phyloP scores from a whole-genome alignment of 2,329 filamentous ascomycete genomes.

The Cercospora berteroae region DNA sequence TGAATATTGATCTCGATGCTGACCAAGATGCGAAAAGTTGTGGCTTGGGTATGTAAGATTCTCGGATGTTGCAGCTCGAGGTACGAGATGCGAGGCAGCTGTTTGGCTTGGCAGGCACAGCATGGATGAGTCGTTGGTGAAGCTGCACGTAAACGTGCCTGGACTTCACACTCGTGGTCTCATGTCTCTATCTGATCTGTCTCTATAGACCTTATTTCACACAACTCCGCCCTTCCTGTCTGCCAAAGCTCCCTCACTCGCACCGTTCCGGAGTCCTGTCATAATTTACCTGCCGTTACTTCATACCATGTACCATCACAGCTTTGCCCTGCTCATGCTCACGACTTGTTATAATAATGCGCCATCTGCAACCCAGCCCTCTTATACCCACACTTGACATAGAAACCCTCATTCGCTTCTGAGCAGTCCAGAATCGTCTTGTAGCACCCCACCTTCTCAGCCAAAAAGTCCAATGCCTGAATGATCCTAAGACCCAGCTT shows the following conservation, averaged over 20 bases:
- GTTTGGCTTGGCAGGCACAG: background rate
- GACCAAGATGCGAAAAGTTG: background rate
- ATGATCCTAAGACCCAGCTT: conserved; percentile 91
- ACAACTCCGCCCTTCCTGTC: background rate
- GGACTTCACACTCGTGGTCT: background rate
- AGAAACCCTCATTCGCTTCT: conserved; percentile 95
- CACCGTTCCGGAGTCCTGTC: background rate
- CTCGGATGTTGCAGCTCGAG: background rate
- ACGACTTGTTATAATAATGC: conserved; percentile 66
- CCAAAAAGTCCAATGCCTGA: conserved; percentile 86
- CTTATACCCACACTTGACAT: conserved; percentile 95
- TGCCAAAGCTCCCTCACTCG: background rate
- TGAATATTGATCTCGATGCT: background rate
- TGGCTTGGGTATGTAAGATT: background rate
- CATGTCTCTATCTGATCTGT: background rate
- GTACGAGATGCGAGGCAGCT: background rate
- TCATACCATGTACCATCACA: background rate
- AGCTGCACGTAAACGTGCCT: background rate
- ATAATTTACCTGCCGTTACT: conserved; percentile 1
- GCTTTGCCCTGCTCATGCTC: background rate
- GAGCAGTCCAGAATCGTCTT: conserved; percentile 97
- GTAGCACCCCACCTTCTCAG: conserved; percentile 87
- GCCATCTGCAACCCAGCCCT: conserved; percentile 94
- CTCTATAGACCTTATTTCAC: background rate
- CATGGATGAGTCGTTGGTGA: background rate